Percentiles rank a stretch among this genome's conserved stretches.
Evolutionary conservation across 2,329 filamentous ascomycete genomes (phyloP).

Genomic region (Fusarium algeriense): DNA sequence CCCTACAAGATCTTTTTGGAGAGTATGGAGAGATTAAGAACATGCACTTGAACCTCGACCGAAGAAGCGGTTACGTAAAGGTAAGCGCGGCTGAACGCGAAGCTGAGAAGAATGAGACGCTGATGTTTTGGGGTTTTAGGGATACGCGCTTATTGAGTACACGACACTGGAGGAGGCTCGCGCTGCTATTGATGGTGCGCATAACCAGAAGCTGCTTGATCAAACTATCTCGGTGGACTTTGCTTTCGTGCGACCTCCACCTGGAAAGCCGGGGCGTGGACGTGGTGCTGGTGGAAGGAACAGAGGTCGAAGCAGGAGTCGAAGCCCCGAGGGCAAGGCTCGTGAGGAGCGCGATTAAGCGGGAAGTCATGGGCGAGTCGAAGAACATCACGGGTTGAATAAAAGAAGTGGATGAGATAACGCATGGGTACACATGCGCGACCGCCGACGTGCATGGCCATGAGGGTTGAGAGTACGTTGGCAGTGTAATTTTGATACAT

Average conservation of each 20-base stretch:
- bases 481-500: constrained; percentile 44
- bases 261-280: constrained; percentile 60
- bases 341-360: constrained; percentile 51
- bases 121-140: constrained; percentile 60
- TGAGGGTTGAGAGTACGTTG: constrained; percentile 42
- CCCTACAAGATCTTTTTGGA: constrained; percentile 82
- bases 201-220: constrained; percentile 81
- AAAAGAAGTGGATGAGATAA: not conserved
- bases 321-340: constrained; percentile 60
- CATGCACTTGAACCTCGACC: constrained; percentile 83
- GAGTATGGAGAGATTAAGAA: constrained; percentile 92
- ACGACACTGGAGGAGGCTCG: constrained; percentile 82
- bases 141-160: constrained; percentile 88
- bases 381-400: not conserved
- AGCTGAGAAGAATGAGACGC: not conserved
- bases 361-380: not conserved
- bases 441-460: constrained; percentile 44
- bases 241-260: constrained; percentile 85
- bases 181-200: constrained; percentile 84
- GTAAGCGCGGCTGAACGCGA: constrained; percentile 56
- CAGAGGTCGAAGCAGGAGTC: constrained; percentile 62
- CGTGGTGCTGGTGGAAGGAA: constrained; percentile 56
- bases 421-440: not conserved
- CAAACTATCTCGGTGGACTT: constrained; percentile 87
- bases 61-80: constrained; percentile 89